Conservation (phyloP, 2,329 filamentous ascomycete genomes). For the Trichoderma atrobrunneum region DNA sequence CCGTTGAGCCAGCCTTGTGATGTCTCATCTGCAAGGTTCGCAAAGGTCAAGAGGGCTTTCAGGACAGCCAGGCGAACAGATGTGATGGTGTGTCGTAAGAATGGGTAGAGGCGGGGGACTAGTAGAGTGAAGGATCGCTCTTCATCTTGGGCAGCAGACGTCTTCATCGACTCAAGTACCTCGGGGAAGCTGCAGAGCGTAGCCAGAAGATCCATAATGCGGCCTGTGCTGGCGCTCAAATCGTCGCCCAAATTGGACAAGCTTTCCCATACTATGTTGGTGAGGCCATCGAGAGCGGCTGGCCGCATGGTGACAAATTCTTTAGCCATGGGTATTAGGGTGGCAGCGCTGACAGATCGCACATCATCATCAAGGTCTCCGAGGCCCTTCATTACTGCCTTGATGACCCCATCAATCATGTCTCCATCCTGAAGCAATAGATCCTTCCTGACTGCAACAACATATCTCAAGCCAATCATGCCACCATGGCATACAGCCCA, state of each 20-base stretch:
- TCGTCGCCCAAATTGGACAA: slow-evolving; percentile 96
- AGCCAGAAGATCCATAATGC: slow-evolving; percentile 96
- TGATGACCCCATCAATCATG: slow-evolving; percentile 89
- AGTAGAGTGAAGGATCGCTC: slow-evolving; percentile 89
- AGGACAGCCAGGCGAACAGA: slow-evolving; percentile 91
- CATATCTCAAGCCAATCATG: slow-evolving; percentile 93
- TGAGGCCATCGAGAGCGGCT: slow-evolving; percentile 72
- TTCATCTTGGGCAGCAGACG: slow-evolving; percentile 76
- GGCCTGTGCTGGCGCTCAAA: slow-evolving; percentile 92
- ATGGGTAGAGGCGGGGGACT: slow-evolving; percentile 91
- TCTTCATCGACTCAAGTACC: slow-evolving; percentile 91
- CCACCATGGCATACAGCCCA: slow-evolving; percentile 98
- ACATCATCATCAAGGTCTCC: slow-evolving; percentile 93
- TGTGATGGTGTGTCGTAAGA: slow-evolving; percentile 94
- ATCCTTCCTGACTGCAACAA: slow-evolving; percentile 93
- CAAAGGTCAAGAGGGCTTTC: slow-evolving; percentile 88
- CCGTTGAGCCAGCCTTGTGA: slow-evolving; percentile 91
- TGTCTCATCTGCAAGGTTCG: slow-evolving; percentile 75
- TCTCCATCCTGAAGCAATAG: slow-evolving; percentile 77
- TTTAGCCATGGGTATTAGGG: slow-evolving; percentile 89
- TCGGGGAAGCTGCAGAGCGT: slow-evolving; percentile 93
- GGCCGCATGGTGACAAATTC: slow-evolving; percentile 89
- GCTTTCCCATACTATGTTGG: slow-evolving; percentile 96
- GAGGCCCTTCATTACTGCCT: slow-evolving; percentile 91
- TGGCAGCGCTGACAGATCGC: slow-evolving; percentile 94